Base-by-base conservation (phyloP, 768 basidiomycete species). In the Kwoniella pini region DNA sequence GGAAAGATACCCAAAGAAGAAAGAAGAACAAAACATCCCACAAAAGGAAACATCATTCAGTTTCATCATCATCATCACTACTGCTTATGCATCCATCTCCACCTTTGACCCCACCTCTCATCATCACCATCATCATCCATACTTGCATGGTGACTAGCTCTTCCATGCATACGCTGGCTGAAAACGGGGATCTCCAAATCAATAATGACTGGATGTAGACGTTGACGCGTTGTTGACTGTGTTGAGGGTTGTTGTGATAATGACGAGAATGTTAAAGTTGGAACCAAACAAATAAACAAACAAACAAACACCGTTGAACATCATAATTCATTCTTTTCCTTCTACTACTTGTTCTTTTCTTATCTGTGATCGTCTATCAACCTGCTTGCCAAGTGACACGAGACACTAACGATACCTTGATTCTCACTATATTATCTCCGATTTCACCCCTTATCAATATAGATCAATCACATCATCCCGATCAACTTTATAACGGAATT, bases 1-100 rank as follows among this genome's bases (percentile, higher is more conserved):
- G 57, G 57, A 53, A 59, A 51, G 38, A 51, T 59, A 59, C 57
- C 57, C 50, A 45, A 53, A 59, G 46, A 40, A 52, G 57, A 40
- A 59, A 59, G 15, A 36, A 36, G 7, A 36, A 36, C 33, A 36
- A 36, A 36, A 36, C 33, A 36, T 36, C 33, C 50, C 31, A 43
- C n/a, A 11, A 21, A 27, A n/a, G 28, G 27, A 27, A 26, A 53
- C 39, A 38, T 27, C 24, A 42, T 19, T 19, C 11, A 42, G 40
- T 42, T 10, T 42, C 40, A 42, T 42, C 40, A 42, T 19, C 40
- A 42, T 42, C 40, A 42, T 42, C n/a, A 13, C 40, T 42, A 12
- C 17, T 11, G 22, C 21, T 46, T 1, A 5, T 13, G 22, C n/a
- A n/a, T n/a, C n/a, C n/a, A n/a, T n/a, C n/a, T 22, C 45, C 10